phyloP scores from a whole-genome alignment of 805 yeast species.

The Candida hispaniensis region DNA sequence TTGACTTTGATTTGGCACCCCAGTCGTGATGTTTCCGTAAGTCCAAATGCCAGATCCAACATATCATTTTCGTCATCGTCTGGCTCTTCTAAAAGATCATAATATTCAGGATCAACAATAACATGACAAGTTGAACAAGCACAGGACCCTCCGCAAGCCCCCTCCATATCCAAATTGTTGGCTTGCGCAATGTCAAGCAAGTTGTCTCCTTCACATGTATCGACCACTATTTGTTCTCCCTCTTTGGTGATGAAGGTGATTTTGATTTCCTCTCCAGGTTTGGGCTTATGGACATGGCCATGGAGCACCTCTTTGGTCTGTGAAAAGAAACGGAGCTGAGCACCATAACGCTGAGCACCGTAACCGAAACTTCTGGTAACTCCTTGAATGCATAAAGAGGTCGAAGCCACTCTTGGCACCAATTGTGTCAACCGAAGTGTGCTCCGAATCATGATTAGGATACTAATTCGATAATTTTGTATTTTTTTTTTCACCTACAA shows the following conservation, averaged over 20 bases:
- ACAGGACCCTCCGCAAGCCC: slow-evolving; percentile 98
- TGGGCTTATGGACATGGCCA: slow-evolving; percentile 84
- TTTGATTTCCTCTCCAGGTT: slow-evolving; percentile 84
- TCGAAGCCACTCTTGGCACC: no score
- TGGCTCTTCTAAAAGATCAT: slow-evolving; percentile 87
- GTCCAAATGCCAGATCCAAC: slow-evolving; percentile 94
- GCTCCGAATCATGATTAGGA: no score
- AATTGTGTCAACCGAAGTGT: no score
- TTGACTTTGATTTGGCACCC: slow-evolving; percentile 91
- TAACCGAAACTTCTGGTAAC: no score
- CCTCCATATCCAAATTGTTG: slow-evolving; percentile 84
- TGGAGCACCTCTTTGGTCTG: slow-evolving; percentile 33
- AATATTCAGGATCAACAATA: slow-evolving; percentile 89
- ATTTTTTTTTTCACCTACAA: no score
- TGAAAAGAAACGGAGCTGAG: slow-evolving; percentile 5
- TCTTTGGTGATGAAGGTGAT: slow-evolving; percentile 88
- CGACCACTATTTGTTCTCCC: slow-evolving; percentile 69
- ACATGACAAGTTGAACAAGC: slow-evolving; percentile 98
- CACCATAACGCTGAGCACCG: no score
- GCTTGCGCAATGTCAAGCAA: slow-evolving; percentile 92
- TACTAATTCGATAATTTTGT: no score
- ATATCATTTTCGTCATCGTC: slow-evolving; percentile 97
- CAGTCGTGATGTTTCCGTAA: slow-evolving; percentile 90
- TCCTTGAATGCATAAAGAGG: no score
- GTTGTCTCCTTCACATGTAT: slow-evolving; percentile 88